A percentile compares a stretch with the other conserved stretches of the same genome.
phyloP scores from a whole-genome alignment of 306 rosid genomes.

The Oemleria cerasiformis region DNA sequence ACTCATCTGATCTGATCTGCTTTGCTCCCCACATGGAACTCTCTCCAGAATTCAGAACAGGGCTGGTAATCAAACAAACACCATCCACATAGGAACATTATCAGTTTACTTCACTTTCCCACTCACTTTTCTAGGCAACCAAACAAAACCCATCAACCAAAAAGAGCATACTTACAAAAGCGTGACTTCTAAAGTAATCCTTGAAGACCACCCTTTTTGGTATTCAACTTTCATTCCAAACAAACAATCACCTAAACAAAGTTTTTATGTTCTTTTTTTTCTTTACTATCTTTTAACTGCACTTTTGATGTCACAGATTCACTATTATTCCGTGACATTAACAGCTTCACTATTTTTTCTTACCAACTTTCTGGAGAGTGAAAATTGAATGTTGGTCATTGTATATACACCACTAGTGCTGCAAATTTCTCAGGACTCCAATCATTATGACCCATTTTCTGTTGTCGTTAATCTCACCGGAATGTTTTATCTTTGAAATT shows the following conservation, averaged over 20 bases:
- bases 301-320: too few relatives aligned
- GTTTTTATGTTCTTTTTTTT: background rate
- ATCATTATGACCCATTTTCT: slow-evolving; percentile 40
- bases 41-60: slow-evolving; percentile 6
- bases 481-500: too few relatives aligned
- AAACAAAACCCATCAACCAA: slow-evolving; percentile 14
- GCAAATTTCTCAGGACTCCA: slow-evolving; percentile 21
- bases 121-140: background rate
- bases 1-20: background rate
- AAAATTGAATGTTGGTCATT: slow-evolving; percentile 4
- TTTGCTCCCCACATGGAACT: slow-evolving; percentile 36
- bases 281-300: background rate
- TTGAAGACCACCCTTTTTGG: slow-evolving; percentile 10
- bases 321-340: too few relatives aligned
- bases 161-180: slow-evolving; percentile 12
- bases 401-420: slow-evolving; percentile 14
- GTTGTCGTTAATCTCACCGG: slow-evolving; percentile 19
- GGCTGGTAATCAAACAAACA: background rate
- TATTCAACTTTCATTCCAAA: slow-evolving; percentile 23
- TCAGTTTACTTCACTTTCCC: background rate
- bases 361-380: slow-evolving; percentile 8
- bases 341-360: background rate
- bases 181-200: slow-evolving; percentile 13
- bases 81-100: too few relatives aligned
- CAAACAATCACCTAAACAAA: slow-evolving; percentile 14